Conservation (phyloP, 164 flowering plant genomes). For the Stephania yunnanensis region DNA sequence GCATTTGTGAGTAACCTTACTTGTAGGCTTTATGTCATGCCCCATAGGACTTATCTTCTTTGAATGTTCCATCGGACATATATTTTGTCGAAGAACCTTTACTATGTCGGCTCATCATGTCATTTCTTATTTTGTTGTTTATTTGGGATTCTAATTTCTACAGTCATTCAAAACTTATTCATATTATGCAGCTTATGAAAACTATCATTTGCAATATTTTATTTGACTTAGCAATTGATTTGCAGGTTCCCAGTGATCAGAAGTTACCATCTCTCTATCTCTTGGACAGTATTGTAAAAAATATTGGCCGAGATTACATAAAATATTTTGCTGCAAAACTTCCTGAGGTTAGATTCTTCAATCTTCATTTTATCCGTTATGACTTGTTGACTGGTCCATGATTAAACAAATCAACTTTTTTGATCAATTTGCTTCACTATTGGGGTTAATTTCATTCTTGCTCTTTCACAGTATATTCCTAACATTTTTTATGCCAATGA, state of each 20-base stretch:
- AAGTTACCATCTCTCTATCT: conserved; percentile 97
- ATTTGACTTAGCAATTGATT: conserved; percentile 25
- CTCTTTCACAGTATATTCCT: not conserved
- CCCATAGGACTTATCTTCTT: not conserved
- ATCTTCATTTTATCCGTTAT: not conserved
- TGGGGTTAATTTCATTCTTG: not conserved
- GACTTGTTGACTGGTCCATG: not conserved
- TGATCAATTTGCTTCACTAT: not conserved
- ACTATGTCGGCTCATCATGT: not conserved
- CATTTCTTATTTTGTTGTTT: not conserved
- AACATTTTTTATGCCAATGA: not conserved
- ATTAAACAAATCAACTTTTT: not conserved
- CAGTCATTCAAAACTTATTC: not conserved
- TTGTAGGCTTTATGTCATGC: not conserved
- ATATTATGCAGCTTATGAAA: not conserved
- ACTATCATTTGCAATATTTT: not conserved
- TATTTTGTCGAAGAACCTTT: not conserved
- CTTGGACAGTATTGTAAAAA: conserved; percentile 97
- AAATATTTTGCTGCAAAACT: conserved; percentile 74
- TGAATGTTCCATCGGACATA: not conserved
- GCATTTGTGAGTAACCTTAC: not conserved
- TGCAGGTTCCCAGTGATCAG: conserved; percentile 92
- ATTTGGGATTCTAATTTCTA: not conserved
- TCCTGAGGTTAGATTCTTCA: conserved; percentile 72
- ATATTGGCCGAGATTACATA: conserved; percentile 90